Percentiles rank a stretch among this genome's conserved stretches.
Evolutionary conservation across 2,329 filamentous ascomycete genomes (phyloP).

Genomic region (Lachnellula subtilissima): DNA sequence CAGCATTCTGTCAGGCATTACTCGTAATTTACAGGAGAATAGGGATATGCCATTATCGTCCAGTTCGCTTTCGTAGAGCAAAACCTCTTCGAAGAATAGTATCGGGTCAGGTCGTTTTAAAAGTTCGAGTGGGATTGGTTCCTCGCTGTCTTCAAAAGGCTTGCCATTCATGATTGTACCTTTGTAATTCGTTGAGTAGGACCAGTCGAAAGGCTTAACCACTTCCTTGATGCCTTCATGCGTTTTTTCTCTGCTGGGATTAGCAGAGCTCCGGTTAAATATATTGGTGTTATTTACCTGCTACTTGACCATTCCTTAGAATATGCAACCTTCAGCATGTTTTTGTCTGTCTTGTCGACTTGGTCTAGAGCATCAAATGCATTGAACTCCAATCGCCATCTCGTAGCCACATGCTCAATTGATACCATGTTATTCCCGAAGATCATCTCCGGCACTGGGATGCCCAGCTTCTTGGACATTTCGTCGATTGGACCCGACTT

Average conservation of each 20-base stretch:
- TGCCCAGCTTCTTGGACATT: slow-evolving; percentile 72
- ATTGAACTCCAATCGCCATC: slow-evolving; percentile 77
- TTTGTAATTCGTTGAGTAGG: slow-evolving; percentile 83
- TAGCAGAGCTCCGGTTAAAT: slow-evolving; percentile 1
- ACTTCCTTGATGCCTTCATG: slow-evolving; percentile 86
- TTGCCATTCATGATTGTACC: slow-evolving; percentile 54
- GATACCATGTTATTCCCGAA: slow-evolving; percentile 90
- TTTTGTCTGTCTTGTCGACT: slow-evolving; percentile 88
- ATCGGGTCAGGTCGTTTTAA: slow-evolving; percentile 89
- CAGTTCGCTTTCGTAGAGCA: slow-evolving; percentile 94
- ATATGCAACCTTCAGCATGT: slow-evolving; percentile 91
- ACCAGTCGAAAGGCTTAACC: slow-evolving; percentile 97
- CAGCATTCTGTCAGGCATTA: slow-evolving; percentile 85
- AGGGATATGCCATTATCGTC: slow-evolving; percentile 96
- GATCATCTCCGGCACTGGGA: slow-evolving; percentile 96
- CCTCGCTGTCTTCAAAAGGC: slow-evolving; percentile 20
- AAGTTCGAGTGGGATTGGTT: slow-evolving; percentile 74
- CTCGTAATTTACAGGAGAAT: slow-evolving; percentile 83
- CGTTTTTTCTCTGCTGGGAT: slow-evolving; percentile 61
- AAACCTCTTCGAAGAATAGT: slow-evolving; percentile 91
- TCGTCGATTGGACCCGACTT: slow-evolving; percentile 86
- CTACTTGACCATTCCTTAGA: slow-evolving; percentile 74
- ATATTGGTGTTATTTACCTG: slow-evolving; percentile 16
- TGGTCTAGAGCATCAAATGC: slow-evolving; percentile 81
- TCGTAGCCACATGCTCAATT: slow-evolving; percentile 66